Evolutionary conservation across 495 filamentous ascomycete genomes (phyloP).

Genomic region (Aspergillus egyptiacus): DNA sequence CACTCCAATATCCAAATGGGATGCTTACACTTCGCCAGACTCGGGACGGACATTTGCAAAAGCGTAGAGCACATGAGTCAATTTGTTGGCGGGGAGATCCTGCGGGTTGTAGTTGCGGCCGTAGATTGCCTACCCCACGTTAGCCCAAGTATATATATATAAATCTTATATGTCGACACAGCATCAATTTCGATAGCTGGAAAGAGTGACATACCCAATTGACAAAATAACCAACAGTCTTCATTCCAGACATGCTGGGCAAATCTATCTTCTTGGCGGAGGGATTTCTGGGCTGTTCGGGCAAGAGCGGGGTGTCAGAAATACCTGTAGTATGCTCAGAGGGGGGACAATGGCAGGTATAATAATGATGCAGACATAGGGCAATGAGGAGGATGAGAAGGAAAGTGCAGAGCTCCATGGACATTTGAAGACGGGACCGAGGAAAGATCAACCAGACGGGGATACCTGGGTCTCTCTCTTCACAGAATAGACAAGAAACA

Average conservation of each 20-base stretch:
- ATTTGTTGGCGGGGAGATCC: constrained; percentile 76
- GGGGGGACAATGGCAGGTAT: no score
- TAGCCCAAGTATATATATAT: neutral
- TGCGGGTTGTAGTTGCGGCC: constrained; percentile 78
- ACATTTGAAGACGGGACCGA: constrained; percentile 3
- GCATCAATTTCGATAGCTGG: neutral
- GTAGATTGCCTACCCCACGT: constrained; percentile 66
- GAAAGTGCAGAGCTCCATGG: constrained; percentile 2
- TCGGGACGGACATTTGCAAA: constrained; percentile 79
- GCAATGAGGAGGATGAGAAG: constrained; percentile 14
- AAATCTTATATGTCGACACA: neutral
- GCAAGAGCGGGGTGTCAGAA: constrained; percentile 3
- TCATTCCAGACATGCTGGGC: constrained; percentile 33
- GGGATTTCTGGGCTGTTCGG: constrained; percentile 7
- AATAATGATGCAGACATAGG: constrained; percentile 18
- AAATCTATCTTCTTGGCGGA: constrained; percentile 13
- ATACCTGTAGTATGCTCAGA: constrained; percentile 18
- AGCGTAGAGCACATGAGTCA: constrained; percentile 89
- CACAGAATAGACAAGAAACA: constrained; percentile 8
- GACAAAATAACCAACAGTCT: constrained; percentile 50
- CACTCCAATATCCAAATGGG: neutral
- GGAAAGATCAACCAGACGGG: constrained; percentile 13
- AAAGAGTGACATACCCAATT: constrained; percentile 45
- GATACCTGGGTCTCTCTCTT: constrained; percentile 1
- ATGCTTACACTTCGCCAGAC: constrained; percentile 64